Conservation (phyloP, 75 land plant species). For the Sequoiadendron giganteum region DNA sequence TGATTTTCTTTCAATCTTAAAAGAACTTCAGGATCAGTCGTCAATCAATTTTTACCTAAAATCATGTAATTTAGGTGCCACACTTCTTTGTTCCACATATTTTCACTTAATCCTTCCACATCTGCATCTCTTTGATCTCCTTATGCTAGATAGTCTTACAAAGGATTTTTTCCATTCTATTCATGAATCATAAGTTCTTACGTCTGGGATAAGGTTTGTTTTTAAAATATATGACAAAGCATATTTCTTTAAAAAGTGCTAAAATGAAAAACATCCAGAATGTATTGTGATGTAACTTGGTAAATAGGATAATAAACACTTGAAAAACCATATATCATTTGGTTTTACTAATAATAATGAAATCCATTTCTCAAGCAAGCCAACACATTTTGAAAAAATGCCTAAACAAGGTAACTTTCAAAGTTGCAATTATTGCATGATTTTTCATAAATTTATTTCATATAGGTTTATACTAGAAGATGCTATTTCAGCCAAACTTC, state of each 20-base stretch:
- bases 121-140: background rate
- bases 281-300: background rate
- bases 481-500: background rate
- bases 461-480: background rate
- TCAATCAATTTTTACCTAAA: background rate
- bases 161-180: background rate
- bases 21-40: background rate
- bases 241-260: background rate
- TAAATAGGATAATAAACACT: background rate
- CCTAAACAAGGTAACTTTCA: background rate
- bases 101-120: background rate
- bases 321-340: background rate
- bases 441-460: background rate
- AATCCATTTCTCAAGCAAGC: background rate
- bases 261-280: background rate
- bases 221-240: background rate
- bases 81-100: background rate
- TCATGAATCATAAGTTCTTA: background rate
- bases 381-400: background rate
- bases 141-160: background rate
- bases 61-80: background rate
- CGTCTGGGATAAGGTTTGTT: background rate
- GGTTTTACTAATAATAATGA: background rate
- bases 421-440: background rate
- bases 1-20: background rate